phyloP scores from a whole-genome alignment of 1,284 basidiomycete species.

The Marasmius tenuissimus region DNA sequence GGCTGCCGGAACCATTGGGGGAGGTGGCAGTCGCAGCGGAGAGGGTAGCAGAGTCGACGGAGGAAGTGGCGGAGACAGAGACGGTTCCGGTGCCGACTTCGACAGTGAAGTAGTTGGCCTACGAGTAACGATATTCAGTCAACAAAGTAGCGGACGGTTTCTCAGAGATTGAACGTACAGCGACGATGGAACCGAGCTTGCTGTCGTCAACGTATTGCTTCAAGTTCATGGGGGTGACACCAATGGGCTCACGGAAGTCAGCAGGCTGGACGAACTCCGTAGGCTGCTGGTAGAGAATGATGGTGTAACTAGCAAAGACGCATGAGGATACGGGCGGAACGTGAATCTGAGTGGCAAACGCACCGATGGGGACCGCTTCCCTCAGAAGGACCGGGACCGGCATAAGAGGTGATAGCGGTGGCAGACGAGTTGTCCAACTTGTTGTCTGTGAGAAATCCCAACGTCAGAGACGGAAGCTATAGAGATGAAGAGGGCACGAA shows the following conservation, averaged over 20 bases:
- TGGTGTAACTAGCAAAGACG: conserved; percentile 52
- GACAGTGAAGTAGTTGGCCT: conserved; percentile 77
- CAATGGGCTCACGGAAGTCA: conserved; percentile 48
- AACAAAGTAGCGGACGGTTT: conserved; percentile 14
- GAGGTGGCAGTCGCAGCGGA: conserved; percentile 19
- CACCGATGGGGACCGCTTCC: conserved; percentile 74
- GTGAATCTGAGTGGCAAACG: conserved; percentile 11
- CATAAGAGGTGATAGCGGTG: conserved; percentile 66
- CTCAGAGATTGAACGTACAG: conserved; percentile 35
- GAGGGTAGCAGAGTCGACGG: conserved; percentile 66
- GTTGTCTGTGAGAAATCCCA: conserved; percentile 25
- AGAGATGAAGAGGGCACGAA: conserved; percentile 17
- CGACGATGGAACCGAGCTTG: conserved; percentile 57
- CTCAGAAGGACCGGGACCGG: conserved; percentile 67
- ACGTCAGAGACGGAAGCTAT: not conserved
- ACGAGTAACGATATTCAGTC: conserved; percentile 25
- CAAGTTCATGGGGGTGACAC: conserved; percentile 54
- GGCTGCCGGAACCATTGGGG: conserved; percentile 20
- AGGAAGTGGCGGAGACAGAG: conserved; percentile 54
- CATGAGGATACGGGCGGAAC: not conserved
- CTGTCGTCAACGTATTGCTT: conserved; percentile 54
- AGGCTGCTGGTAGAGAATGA: conserved; percentile 66
- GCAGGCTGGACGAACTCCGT: conserved; percentile 60
- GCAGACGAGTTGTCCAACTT: conserved; percentile 49
- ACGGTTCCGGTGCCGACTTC: conserved; percentile 63